Base-by-base conservation (phyloP, 1,139 yeast species). In the Martiniozyma asiatica region DNA sequence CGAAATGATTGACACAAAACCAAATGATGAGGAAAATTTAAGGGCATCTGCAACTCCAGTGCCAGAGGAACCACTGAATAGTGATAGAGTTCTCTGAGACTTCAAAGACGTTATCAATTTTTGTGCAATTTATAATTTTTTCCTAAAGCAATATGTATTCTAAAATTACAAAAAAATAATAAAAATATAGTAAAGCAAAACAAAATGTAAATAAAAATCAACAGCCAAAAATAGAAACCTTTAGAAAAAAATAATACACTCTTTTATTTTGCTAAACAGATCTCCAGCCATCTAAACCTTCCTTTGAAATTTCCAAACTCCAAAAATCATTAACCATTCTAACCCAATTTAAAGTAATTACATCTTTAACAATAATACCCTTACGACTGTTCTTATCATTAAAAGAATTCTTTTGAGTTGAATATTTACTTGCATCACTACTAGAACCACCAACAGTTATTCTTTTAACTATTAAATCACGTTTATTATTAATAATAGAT, bases 241-340 rank as follows among this genome's bases (percentile, higher is more conserved):
- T n/a, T n/a, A n/a, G n/a, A n/a, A n/a, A n/a, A n/a, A n/a, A n/a
- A n/a, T n/a, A n/a, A n/a, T n/a, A n/a, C n/a, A n/a, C n/a, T n/a
- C n/a, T n/a, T n/a, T n/a, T n/a, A 23, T 14, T 11, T 6, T 14
- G 4, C 20, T 31, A 36, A 12, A 32, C 14, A 26, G 29, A 35
- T 24, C 34, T 27, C 41, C 42, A 39, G 3, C 42, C 42, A 23
- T 34, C 34, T 7, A 37, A 29, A 4, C 42, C 42, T 16, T 37
- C 42, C 17, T 30, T 36, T 1, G 41, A 33, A 7, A 39, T 31
- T 20, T 36, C 38, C 8, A 24, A 17, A 6, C 33, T 31, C 21
- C 35, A 33, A 25, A 30, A 37, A 2, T 25, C 25, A 22, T 37
- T 39, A 4, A 34, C 24, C 18, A 33, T 20, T 24, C 42, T 27